Conservation (phyloP, 2,329 filamentous ascomycete genomes). For the Cyphellophora europaea region DNA sequence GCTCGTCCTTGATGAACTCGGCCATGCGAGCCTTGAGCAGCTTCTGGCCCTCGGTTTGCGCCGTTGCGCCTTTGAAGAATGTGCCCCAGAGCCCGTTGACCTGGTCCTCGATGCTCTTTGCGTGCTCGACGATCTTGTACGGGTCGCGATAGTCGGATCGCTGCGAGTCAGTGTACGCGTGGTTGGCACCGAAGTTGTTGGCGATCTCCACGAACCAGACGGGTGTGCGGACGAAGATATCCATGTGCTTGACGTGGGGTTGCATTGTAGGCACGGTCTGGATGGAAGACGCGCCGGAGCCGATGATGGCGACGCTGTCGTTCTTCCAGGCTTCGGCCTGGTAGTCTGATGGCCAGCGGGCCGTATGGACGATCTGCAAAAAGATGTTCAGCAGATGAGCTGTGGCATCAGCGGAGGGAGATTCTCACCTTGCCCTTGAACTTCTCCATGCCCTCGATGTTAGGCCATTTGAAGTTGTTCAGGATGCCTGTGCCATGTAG, state of each 20-base stretch:
- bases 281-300: slow-evolving; percentile 33
- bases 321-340: slow-evolving; percentile 32
- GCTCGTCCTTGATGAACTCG: slow-evolving; percentile 40
- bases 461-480: slow-evolving; percentile 29
- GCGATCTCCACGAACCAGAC: slow-evolving; percentile 30
- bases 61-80: slow-evolving; percentile 33
- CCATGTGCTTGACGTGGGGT: slow-evolving; percentile 33
- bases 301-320: slow-evolving; percentile 34
- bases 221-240: slow-evolving; percentile 32
- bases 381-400: background rate
- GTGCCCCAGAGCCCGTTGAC: slow-evolving; percentile 36
- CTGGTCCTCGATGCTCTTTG: slow-evolving; percentile 35
- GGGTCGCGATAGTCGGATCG: slow-evolving; percentile 31
- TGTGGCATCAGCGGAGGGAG: background rate
- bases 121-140: slow-evolving; percentile 30
- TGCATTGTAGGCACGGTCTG: slow-evolving; percentile 40
- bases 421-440: slow-evolving; percentile 33
- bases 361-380: slow-evolving; percentile 19
- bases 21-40: slow-evolving; percentile 34
- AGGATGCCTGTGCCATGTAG: slow-evolving; percentile 32
- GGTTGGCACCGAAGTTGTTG: slow-evolving; percentile 34
- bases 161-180: slow-evolving; percentile 30
- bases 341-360: slow-evolving; percentile 35
- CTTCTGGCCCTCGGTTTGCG: slow-evolving; percentile 29
- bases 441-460: slow-evolving; percentile 32